These are phyloP conservation scores for Ganoderma meredithae DNA, from an alignment of 1,284 basidiomycete genomes.

Conservation along the genomic window DNA sequence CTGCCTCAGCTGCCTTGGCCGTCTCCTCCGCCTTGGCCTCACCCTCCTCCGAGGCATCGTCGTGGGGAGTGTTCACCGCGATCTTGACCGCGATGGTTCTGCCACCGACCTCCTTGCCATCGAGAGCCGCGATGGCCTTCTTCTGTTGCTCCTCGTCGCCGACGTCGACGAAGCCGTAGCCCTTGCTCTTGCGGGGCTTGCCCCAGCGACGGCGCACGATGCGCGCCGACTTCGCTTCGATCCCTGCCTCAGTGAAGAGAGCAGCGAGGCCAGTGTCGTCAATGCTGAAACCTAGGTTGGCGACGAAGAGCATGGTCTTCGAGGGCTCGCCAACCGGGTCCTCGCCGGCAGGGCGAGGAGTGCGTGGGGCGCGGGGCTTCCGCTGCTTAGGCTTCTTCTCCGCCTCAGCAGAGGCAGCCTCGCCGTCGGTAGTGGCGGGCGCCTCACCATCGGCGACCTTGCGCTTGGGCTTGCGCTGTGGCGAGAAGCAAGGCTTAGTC, in stretches of 20 bases:
- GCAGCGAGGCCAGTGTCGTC: slow-evolving; percentile 80
- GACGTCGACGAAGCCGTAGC: slow-evolving; percentile 94
- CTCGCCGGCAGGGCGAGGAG: slow-evolving; percentile 72
- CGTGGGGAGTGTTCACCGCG: slow-evolving; percentile 70
- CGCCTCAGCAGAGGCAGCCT: slow-evolving; percentile 35
- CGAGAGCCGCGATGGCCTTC: slow-evolving; percentile 82
- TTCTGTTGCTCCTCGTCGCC: slow-evolving; percentile 84
- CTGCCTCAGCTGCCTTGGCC: slow-evolving; percentile 36
- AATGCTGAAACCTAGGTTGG: slow-evolving; percentile 92
- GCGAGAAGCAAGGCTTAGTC: slow-evolving; percentile 25
- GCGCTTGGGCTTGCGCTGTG: slow-evolving; percentile 58
- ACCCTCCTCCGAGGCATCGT: slow-evolving; percentile 43
- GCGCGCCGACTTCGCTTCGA: slow-evolving; percentile 83
- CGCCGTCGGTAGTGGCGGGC: slow-evolving; percentile 44
- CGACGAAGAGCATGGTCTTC: slow-evolving; percentile 90
- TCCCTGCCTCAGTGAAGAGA: slow-evolving; percentile 85
- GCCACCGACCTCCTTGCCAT: slow-evolving; percentile 85
- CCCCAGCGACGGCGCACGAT: slow-evolving; percentile 88
- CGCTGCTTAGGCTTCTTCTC: slow-evolving; percentile 62
- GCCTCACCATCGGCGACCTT: slow-evolving; percentile 55
- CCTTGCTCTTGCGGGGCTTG: slow-evolving; percentile 84
- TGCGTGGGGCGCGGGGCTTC: slow-evolving; percentile 65
- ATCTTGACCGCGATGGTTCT: slow-evolving; percentile 88
- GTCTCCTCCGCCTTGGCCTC: slow-evolving; percentile 51
- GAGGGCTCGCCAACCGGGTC: slow-evolving; percentile 82